Evolutionary conservation across 495 filamentous ascomycete species (phyloP).

Genomic region (Copromyces sp.): DNA sequence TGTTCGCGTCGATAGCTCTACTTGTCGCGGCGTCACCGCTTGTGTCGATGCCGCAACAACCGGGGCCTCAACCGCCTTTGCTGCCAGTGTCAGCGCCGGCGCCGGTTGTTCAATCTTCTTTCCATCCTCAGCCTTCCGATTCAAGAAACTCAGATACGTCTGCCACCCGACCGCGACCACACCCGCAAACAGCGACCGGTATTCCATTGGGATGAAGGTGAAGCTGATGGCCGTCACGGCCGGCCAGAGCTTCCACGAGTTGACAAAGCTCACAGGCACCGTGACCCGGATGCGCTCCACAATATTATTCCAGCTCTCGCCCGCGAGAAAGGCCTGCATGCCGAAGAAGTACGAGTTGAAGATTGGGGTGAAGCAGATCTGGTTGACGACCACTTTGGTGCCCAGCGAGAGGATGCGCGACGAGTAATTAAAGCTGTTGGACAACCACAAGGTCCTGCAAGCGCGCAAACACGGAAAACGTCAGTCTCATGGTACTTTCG

Average conservation of each 20-base stretch:
- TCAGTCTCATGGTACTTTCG: neutral
- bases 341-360: constrained; percentile 93
- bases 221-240: constrained; percentile 82
- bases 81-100: too few species aligned
- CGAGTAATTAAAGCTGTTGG: constrained; percentile 68
- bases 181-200: constrained; percentile 68
- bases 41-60: neutral
- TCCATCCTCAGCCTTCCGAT: constrained; percentile 52
- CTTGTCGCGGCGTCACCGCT: neutral
- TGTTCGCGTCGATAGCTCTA: neutral
- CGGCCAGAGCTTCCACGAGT: constrained; percentile 84
- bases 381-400: constrained; percentile 73
- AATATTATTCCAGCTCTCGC: constrained; percentile 49
- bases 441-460: constrained; percentile 69
- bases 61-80: neutral
- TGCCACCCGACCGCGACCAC: constrained; percentile 82
- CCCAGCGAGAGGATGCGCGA: constrained; percentile 58
- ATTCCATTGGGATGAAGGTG: constrained; percentile 68
- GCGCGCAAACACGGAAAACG: neutral
- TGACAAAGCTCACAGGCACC: constrained; percentile 64
- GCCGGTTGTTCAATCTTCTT: neutral
- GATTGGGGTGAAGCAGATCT: constrained; percentile 69
- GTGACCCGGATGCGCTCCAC: constrained; percentile 62
- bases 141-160: constrained; percentile 77
- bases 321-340: constrained; percentile 56